Evolutionary conservation across 768 basidiomycete species (phyloP), one percentile per base, ranked within the genome.

Genomic region (Cubamyces sp.): DNA sequence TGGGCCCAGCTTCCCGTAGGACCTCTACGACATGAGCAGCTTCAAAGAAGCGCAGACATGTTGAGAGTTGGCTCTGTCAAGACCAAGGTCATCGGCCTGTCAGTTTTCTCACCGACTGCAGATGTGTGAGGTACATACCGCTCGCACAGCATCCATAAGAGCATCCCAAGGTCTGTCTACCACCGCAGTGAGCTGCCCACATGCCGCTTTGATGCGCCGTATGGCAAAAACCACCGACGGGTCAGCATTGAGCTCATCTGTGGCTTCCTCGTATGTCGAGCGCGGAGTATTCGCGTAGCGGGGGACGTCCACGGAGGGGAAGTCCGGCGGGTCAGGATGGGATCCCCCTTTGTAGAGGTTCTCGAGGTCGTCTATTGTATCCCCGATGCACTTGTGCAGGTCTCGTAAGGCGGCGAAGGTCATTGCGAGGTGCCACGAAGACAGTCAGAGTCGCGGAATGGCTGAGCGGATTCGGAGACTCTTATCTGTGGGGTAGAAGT

Each of bases 1-100:
- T 62, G 0, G 82, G 77, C 3, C 87, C 88, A 11, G 86, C 84
- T 57, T 86, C 87, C 15, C 86, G 82, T 0, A 92, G 76, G 18
- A 91, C 83, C 68, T 92, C 91, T 3, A 82, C 81, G 37, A 85
- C 79, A 68, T 91, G 86, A 1, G 89, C 82, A 3, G 87, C 86
- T 70, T 92, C 90, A 18, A 92, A 71, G 37, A 92, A 78, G 15
- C 90, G 84, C 73, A 92, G 76, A 68, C 87, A 90, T 5, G 87
- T 84, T 0, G 90, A 87, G 16, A 91, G 77, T 69, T 90, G 86
- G 68, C 89, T 89, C 87, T 90, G 34, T 34, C 5, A 5, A 34
- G 9, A 9, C 9, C 5, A 54, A 15, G 18, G 6, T 3, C 16
- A 6, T 54, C 34, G 5, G 16, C 49, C 21, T 41, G 21, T 0